Percentiles rank a stretch among this genome's conserved stretches.
These are phyloP conservation scores for Metschnikowia matae DNA, from an alignment of 805 yeast species.

Conservation along the genomic window DNA sequence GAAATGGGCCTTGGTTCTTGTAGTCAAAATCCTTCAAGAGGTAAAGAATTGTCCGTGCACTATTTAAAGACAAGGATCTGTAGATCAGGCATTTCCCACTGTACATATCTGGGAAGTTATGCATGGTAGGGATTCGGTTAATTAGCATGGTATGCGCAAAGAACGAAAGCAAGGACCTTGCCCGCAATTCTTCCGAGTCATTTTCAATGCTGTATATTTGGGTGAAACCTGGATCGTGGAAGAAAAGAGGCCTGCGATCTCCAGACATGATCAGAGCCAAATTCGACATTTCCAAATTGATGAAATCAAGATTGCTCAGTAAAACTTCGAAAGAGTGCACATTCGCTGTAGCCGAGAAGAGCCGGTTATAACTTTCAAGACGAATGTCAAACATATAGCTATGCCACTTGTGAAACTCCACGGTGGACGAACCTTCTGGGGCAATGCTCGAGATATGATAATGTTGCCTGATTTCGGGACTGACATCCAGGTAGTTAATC, in stretches of 20 bases:
- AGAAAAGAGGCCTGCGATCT: slow-evolving; percentile 13
- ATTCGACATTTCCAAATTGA: slow-evolving; percentile 30
- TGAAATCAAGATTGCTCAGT: slow-evolving; percentile 18
- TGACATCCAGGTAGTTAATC: slow-evolving; percentile 36
- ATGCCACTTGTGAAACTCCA: slow-evolving; percentile 5
- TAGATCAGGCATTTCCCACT: slow-evolving; percentile 17
- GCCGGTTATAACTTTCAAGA: slow-evolving; percentile 26
- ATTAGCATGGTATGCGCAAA: slow-evolving; percentile 35
- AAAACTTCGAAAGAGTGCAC: slow-evolving; percentile 19
- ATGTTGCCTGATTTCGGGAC: slow-evolving; percentile 9
- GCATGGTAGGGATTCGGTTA: slow-evolving; percentile 29
- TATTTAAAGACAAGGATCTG: slow-evolving; percentile 26
- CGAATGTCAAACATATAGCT: slow-evolving; percentile 18
- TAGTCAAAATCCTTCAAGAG: slow-evolving; percentile 20
- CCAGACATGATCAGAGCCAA: slow-evolving; percentile 19
- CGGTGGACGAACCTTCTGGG: not conserved
- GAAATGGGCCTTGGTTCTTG: slow-evolving; percentile 18
- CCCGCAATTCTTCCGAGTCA: slow-evolving; percentile 8
- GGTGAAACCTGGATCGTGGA: slow-evolving; percentile 10
- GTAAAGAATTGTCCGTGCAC: slow-evolving; percentile 35
- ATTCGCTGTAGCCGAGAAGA: slow-evolving; percentile 31
- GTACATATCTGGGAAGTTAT: slow-evolving; percentile 16
- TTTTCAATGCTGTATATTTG: not conserved
- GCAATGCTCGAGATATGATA: not conserved
- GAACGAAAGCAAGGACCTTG: slow-evolving; percentile 26